A percentile compares a stretch with the other conserved stretches of the same genome.
Conservation (phyloP, 2,329 filamentous ascomycete species). For the Teratosphaeria viscida region DNA sequence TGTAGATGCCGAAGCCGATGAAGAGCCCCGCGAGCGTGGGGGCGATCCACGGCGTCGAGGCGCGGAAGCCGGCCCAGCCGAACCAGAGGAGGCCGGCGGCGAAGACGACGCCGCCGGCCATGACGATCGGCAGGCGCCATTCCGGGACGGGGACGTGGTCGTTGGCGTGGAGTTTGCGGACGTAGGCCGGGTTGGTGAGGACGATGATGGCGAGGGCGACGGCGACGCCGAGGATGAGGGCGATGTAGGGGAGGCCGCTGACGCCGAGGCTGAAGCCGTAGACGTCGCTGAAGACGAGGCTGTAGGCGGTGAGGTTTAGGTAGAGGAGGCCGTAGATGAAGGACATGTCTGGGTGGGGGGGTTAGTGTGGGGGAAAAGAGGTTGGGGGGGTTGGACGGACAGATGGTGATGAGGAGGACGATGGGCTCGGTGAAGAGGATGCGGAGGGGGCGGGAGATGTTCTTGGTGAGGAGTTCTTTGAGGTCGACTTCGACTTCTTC, state of each 20-base stretch:
- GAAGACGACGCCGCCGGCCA: slow-evolving; percentile 40
- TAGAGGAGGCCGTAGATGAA: slow-evolving; percentile 51
- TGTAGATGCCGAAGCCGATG: slow-evolving; percentile 34
- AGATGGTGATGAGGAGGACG: slow-evolving; percentile 37
- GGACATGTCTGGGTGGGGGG: background rate
- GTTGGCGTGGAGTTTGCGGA: slow-evolving; percentile 22
- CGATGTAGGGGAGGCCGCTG: slow-evolving; percentile 67
- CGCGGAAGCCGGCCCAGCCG: slow-evolving; percentile 33
- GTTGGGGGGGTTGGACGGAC: slow-evolving; percentile 20
- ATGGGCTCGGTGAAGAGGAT: slow-evolving; percentile 42
- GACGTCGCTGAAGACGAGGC: slow-evolving; percentile 63
- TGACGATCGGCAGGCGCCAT: slow-evolving; percentile 35
- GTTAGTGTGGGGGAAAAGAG: slow-evolving; percentile 16
- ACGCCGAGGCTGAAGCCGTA: slow-evolving; percentile 61
- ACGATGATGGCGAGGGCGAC: slow-evolving; percentile 18
- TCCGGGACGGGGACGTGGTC: slow-evolving; percentile 34
- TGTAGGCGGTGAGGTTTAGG: slow-evolving; percentile 76
- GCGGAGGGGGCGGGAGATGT: slow-evolving; percentile 32
- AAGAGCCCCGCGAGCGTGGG: slow-evolving; percentile 34
- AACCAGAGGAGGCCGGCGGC: slow-evolving; percentile 11
- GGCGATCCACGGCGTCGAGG: slow-evolving; percentile 33
- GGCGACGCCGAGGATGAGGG: slow-evolving; percentile 43
- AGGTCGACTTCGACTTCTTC: slow-evolving; percentile 30
- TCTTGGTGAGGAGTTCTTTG: slow-evolving; percentile 27
- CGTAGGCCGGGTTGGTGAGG: slow-evolving; percentile 16